Evolutionary conservation across 768 basidiomycete species (phyloP).

Genomic region (Lactifluus volemus): DNA sequence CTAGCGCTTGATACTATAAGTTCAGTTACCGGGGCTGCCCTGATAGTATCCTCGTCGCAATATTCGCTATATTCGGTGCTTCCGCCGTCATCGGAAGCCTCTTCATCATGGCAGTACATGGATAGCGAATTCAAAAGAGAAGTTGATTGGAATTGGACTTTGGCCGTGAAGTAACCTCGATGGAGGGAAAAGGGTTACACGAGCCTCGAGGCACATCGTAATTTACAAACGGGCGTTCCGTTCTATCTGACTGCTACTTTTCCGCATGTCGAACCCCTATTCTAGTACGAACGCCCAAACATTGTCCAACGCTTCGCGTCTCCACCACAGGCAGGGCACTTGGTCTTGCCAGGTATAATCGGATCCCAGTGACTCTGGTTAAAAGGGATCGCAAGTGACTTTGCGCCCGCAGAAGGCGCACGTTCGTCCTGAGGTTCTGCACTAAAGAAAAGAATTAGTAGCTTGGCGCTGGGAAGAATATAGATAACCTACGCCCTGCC

Average conservation of each 20-base stretch:
- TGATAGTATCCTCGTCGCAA: conserved; percentile 4
- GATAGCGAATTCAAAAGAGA: background rate
- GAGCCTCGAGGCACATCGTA: background rate
- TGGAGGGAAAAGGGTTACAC: background rate
- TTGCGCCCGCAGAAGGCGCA: conserved; percentile 95
- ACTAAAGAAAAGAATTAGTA: conserved; percentile 30
- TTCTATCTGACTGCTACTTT: background rate
- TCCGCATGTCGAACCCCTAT: background rate
- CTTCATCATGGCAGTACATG: background rate
- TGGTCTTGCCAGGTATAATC: conserved; percentile 78
- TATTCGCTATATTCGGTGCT: conserved; percentile 7
- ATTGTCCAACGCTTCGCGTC: conserved; percentile 94
- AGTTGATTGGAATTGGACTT: background rate
- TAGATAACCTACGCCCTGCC: conserved; percentile 59
- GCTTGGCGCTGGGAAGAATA: conserved; percentile 1
- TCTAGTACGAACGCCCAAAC: conserved; percentile 82
- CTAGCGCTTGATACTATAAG: background rate
- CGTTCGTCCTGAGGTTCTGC: conserved; percentile 87
- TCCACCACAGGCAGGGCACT: conserved; percentile 81
- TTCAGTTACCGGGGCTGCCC: background rate
- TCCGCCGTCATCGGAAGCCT: background rate
- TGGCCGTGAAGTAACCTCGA: background rate
- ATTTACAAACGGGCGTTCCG: background rate
- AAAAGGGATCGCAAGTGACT: conserved; percentile 93
- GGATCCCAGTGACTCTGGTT: conserved; percentile 77